Evolutionary conservation across 495 filamentous ascomycete species (phyloP), one percentile per base, ranked within the genome.

Genomic region (Penicillium turbatum): DNA sequence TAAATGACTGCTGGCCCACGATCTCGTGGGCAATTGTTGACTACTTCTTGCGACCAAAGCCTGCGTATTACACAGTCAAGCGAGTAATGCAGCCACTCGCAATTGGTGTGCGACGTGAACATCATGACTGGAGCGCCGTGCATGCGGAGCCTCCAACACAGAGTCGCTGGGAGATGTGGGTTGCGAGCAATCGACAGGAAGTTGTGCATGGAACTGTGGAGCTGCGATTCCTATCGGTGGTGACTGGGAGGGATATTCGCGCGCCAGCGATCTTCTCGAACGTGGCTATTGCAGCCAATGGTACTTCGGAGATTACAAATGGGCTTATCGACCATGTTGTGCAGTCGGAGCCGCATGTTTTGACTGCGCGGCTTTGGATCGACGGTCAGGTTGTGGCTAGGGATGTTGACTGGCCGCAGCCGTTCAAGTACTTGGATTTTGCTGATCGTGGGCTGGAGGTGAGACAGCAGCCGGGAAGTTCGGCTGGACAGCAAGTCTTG

Each of bases 1-100:
- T 95, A 55, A 98, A 97, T 59, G 93, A 98, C 72, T 96, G 92
- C 78, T 98, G 91, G 90, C 92, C 92, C 1, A 86, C 87, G 15
- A 96, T 89, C 10, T 88, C 83, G 15, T 92, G 90, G 90, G 74
- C 87, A 2, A 92, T 97, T 52, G 83, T 82, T n/a, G 92, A 97
- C 65, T 96, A 88, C 67, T 90, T 88, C 68, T 79, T 93, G 21
- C 81, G 88, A 0, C 90, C 89, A 2, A 97, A 97, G 65, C 81
- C 82, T n/a, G 89, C 90, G 13, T 97, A 89, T 68, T 96, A 88
- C 60, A 85, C 86, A 2, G 86, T 97, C 43, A 86, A 86, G 69
- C 82, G 92, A 21, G 88, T 89, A 54, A 80, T 97, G 68, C 85
- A 84, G 24, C 82, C 83, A 5, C 64, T 96, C 8, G 86, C 85